Conservation (phyloP, 352 stramenopile species). For the Pythium apleroticum region DNA sequence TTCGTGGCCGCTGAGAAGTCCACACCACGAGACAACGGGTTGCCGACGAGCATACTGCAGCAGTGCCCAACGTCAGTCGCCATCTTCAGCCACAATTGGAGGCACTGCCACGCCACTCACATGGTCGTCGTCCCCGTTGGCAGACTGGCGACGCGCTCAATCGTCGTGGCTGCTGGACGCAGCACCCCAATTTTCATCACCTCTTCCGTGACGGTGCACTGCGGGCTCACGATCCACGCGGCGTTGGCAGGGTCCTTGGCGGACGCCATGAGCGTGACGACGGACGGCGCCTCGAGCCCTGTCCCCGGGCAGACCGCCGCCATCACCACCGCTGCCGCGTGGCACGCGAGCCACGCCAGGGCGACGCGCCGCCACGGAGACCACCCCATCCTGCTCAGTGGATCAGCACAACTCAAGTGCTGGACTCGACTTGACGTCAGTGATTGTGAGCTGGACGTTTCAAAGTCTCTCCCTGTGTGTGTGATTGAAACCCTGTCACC, state of each 20-base stretch:
- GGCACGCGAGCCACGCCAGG: not conserved
- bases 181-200: not conserved
- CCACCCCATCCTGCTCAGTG: too few relatives aligned
- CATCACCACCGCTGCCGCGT: not conserved
- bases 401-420: too few relatives aligned
- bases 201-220: not conserved
- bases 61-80: too few relatives aligned
- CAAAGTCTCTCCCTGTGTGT: too few relatives aligned
- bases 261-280: not conserved
- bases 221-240: not conserved
- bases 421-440: too few relatives aligned
- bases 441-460: too few relatives aligned
- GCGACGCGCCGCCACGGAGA: too few relatives aligned
- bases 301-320: not conserved
- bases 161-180: not conserved
- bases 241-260: not conserved
- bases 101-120: not conserved
- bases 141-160: not conserved
- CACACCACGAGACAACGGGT: not conserved
- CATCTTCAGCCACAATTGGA: too few relatives aligned
- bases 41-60: not conserved
- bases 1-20: not conserved
- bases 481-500: too few relatives aligned
- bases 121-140: not conserved
- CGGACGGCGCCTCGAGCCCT: not conserved